Base-by-base conservation (phyloP, 805 yeast species). In the Saturnispora kantuleensis region DNA sequence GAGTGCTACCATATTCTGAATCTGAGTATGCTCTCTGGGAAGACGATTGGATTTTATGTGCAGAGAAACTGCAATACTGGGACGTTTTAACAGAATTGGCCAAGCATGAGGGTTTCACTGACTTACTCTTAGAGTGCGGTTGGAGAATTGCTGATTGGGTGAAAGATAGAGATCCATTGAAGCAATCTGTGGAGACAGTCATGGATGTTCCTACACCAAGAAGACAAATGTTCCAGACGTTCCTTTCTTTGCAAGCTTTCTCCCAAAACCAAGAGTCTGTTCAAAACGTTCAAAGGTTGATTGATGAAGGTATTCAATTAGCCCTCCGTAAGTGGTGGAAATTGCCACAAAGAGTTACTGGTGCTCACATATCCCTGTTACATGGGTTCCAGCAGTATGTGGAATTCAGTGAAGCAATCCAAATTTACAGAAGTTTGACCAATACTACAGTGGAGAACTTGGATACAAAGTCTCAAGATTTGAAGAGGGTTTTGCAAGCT, bases 141-240 rank as follows among this genome's bases (percentile, higher is more conserved):
- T 93, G 99, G 99, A 74, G 99, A 57, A 95, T 93, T 34, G 97
- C 98, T 7, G 97, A 93, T 57, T 93, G 98, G 98, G 82, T 81
- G 48, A 81, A 94, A 8, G 98, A 94, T 56, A 75, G 89, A 51
- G 97, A 90, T 52, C 93, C 97, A 0, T 68, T 93, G 33, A 97
- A 89, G 57, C 96, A 86, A 56, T 83, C 95, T 1, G 95, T 93
- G 21, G 86, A 88, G 62, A 84, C 94, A 36, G 95, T 93, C 5
- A 88, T 93, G 96, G 98, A 93, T 64, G 96, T 89, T 21, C 97
- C 98, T 4, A 94, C 98, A 0, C 97, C 98, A 1, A 74, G 99
- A 52, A 75, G 98, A 50, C 97, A 93, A 63, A 82, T 87, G 46
- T 90, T 90, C 60, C 97, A 93, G 61, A 88, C 98, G 0, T 93